Base-by-base conservation (phyloP, 1,284 basidiomycete species). In the Apiotrichum laibachii region DNA sequence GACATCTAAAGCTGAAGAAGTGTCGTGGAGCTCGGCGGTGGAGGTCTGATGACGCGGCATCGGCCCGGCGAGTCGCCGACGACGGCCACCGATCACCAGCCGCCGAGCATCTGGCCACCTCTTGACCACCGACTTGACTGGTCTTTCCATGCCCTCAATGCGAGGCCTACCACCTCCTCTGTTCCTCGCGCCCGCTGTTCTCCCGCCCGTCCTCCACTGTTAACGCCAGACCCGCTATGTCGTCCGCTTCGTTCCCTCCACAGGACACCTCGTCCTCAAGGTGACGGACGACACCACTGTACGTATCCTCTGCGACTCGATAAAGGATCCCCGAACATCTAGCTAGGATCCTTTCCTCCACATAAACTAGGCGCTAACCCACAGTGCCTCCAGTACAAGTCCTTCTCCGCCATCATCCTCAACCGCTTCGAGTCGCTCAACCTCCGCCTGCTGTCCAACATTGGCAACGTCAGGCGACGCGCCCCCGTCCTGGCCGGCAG, bases 361-460 rank as follows among this genome's bases (percentile, higher is more conserved):
- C 31, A 6, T 5, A 12, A 35, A 4, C 37, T 51, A 4, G n/a
- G 21, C 12, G 35, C 56, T 54, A 44, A 60, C 52, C 48, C 33
- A 45, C 74, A 95, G 92, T 93, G 91, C 75, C 81, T 96, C 72
- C 95, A 93, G 78, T 97, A 93, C 82, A 91, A 92, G 76, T 94
- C 93, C 1, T 86, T 88, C 68, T 94, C 91, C 1, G 90, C 90
- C 48, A 87, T 94, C 72, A 92, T 92, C 79, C 85, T 97, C 65
- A 94, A 95, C 80, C 87, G 93, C 65, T 95, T 97, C 79, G 93
- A 97, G 77, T 83, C 87, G 6, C 83, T 97, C 66, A 96, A 93
- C 74, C 83, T 88, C 54, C 76, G 75, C 45, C 68, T 79, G 11
- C 64, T 79, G n/a, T 67, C 67, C 11, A 64, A 69, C 60, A 72